Base-by-base conservation (phyloP, 2,329 filamentous ascomycete species). In the Claviceps sp. region DNA sequence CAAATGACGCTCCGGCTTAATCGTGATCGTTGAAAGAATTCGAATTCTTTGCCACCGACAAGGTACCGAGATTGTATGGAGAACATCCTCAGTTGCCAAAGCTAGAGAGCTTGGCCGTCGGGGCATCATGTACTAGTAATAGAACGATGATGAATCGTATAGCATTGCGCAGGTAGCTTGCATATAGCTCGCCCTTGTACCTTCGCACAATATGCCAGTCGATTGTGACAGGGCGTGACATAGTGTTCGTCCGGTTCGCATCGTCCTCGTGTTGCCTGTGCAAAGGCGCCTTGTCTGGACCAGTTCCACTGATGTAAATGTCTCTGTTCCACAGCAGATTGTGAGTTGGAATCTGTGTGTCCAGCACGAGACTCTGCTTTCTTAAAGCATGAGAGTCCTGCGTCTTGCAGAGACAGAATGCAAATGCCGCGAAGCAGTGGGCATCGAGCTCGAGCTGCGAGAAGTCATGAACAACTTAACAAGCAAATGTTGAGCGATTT, bases 1-100 rank as follows among this genome's bases (percentile, higher is more conserved):
- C 84, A 90, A 82, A 83, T 84, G 83, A 80, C 81, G 87, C 89
- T 95, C 90, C 90, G 89, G 90, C 90, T 96, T 95, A 95, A 93
- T 95, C 85, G 88, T 84, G 87, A 88, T 88, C 85, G 63, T 48
- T 58, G n/a, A 34, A 24, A 55, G 54, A 34, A 54, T 52, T 55
- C 68, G 78, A 79, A 67, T 69, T 95, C 79, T 95, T 75, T 85
- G 89, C 89, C 87, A 69, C 71, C 76, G 80, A 85, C 82, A 77
- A 77, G 76, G 75, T 85, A 93, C 89, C 86, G 87, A 89, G 78
- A 79, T 74, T 76, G 84, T 83, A 88, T 77, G 69, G 76, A 64
- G 69, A 74, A 68, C 65, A 67, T 62, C 73, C 76, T 79, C 79
- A 81, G 80, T 82, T 78, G 77, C 79, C 74, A 74, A 67, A 71